Base-by-base conservation (phyloP, 176 grass and related monocot genomes). In the Rhynchospora tenuis region DNA sequence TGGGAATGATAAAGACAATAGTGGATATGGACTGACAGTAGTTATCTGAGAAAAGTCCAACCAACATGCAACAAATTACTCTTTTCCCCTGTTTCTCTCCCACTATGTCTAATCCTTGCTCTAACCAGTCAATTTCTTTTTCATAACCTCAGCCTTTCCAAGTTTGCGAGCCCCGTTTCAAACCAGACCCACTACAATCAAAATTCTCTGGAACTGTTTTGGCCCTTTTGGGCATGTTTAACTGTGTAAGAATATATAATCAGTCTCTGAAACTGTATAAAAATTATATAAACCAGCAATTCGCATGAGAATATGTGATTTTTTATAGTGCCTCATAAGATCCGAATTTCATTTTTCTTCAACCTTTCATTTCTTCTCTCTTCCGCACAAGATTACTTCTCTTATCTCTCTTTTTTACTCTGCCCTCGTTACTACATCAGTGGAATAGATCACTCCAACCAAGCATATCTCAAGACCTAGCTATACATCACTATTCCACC, bases 401-500 rank as follows among this genome's bases (percentile, higher is more conserved):
- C 58, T 59, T 47, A 81, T 65, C 60, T 8, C 59, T 82, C 22
- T 11, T 64, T 44, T 73, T 82, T 23, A 26, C 78, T 38, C 6
- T 45, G 2, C 60, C 72, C 5, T 70, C 45, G 10, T 81, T 47
- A 67, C 42, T 67, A 46, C 45, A 81, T 79, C 79, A 45, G n/a
- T 85, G 52, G 54, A 59, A 85, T 77, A 77, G 57, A 16, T 62
- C 56, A 68, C 15, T 59, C 70, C 56, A 76, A 29, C 73, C 42
- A 55, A 76, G 14, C 48, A 76, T 76, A 22, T 33, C 75, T 6
- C 56, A 45, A 10, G 5, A 6, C 14, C 59, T 5, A 6, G 9
- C 59, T 5, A 11, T 33, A 24, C 47, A 9, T 56, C 59, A 9
- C 76, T 44, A 51, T 24, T 27, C 74, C 54, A 33, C 60, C 61